These are phyloP conservation scores for Annulohypoxylon maeteangense DNA, from an alignment of 495 filamentous ascomycete genomes.

Conservation along the genomic window DNA sequence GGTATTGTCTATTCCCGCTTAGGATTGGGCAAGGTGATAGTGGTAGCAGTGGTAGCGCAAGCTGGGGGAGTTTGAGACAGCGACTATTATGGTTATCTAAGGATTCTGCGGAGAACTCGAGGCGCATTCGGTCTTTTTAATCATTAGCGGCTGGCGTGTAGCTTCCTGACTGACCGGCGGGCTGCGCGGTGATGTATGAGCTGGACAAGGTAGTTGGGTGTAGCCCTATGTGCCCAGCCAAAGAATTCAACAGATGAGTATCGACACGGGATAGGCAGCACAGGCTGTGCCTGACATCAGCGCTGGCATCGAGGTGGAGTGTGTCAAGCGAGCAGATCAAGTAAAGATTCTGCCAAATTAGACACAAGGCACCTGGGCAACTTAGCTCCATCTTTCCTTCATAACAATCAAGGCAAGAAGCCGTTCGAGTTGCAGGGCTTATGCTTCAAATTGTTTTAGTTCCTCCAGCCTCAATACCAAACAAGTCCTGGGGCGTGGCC, in stretches of 20 bases:
- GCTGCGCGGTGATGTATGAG: conserved; percentile 38
- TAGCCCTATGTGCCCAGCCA: conserved; percentile 42
- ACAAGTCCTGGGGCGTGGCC: conserved; percentile 42
- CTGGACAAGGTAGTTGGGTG: conserved; percentile 45
- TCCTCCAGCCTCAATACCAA: conserved; percentile 42
- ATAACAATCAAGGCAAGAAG: conserved; percentile 48
- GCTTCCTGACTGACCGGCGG: conserved; percentile 32
- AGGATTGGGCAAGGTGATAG: conserved; percentile 38
- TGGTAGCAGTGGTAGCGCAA: conserved; percentile 45
- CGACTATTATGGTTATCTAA: conserved; percentile 41
- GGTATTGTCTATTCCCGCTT: conserved; percentile 47
- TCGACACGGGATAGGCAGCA: conserved; percentile 33
- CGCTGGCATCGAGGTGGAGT: conserved; percentile 43
- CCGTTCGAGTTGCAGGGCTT: conserved; percentile 44
- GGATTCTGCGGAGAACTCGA: conserved; percentile 38
- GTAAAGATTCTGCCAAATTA: conserved; percentile 41
- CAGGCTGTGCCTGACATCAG: conserved; percentile 41
- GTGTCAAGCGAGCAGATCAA: conserved; percentile 41
- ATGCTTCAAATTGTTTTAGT: conserved; percentile 47
- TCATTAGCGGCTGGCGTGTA: conserved; percentile 29
- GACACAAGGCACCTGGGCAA: conserved; percentile 43
- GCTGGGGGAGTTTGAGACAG: conserved; percentile 48
- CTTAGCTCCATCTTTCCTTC: conserved; percentile 42
- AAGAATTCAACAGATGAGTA: conserved; percentile 32
- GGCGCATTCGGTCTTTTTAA: conserved; percentile 45